A percentile compares a stretch with the other conserved stretches of the same genome.
phyloP scores from a whole-genome alignment of 2,329 filamentous ascomycete species.

The Tolypocladium album region DNA sequence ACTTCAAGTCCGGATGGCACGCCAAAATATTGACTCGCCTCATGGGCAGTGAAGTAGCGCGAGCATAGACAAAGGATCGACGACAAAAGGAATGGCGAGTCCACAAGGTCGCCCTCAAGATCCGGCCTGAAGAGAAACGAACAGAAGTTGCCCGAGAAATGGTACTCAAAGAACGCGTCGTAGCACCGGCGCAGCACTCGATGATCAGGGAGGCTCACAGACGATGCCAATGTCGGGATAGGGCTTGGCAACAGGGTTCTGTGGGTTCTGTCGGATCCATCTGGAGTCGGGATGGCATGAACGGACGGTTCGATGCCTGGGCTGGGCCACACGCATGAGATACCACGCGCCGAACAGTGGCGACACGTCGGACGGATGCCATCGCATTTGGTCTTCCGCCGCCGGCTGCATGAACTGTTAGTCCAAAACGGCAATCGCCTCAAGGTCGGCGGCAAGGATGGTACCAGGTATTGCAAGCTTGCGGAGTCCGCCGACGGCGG shows the following conservation, averaged over 20 bases:
- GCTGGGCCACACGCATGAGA: constrained; percentile 1
- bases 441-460: background rate
- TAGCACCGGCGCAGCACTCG: constrained; percentile 2
- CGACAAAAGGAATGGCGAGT: constrained; percentile 2
- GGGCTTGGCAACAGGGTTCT: background rate
- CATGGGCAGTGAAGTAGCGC: constrained; percentile 2
- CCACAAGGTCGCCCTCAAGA: constrained; percentile 7
- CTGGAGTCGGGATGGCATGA: background rate
- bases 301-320: background rate
- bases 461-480: constrained; percentile 2
- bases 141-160: constrained; percentile 10
- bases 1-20: background rate
- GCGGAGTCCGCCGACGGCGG: background rate
- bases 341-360: background rate
- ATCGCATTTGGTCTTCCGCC: constrained; percentile 5
- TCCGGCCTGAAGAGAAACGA: constrained; percentile 10
- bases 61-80: constrained; percentile 7
- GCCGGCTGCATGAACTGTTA: background rate
- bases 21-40: constrained; percentile 3
- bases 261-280: background rate
- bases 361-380: constrained; percentile 2
- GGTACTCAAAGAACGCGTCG: constrained; percentile 7
- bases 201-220: background rate
- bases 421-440: background rate
- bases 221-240: background rate